These are phyloP conservation scores for Thielaviopsis euricoi DNA, from an alignment of 2,329 filamentous ascomycete genomes.

Conservation along the genomic window DNA sequence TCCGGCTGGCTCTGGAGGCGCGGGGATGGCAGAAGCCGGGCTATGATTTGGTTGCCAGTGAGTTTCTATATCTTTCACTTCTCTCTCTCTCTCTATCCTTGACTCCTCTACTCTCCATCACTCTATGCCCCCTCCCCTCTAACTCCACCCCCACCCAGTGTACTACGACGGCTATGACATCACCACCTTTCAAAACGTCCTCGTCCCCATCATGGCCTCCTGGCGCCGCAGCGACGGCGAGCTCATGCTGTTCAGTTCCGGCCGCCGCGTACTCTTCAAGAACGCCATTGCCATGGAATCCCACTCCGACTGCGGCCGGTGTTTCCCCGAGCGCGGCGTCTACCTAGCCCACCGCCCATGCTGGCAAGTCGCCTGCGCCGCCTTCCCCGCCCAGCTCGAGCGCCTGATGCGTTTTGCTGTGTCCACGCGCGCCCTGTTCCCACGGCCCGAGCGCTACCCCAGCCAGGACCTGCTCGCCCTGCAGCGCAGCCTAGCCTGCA, in stretches of 20 bases:
- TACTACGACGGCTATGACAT: slow-evolving; percentile 10
- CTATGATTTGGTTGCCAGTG: slow-evolving; percentile 7
- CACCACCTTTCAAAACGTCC: slow-evolving; percentile 7
- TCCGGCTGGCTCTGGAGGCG: slow-evolving; percentile 7
- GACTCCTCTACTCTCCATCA: too few relatives aligned
- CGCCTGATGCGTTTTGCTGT: slow-evolving; percentile 9
- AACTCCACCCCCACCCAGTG: background rate
- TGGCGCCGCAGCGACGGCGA: slow-evolving; percentile 10
- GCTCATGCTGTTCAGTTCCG: slow-evolving; percentile 1
- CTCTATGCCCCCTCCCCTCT: background rate
- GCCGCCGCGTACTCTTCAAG: slow-evolving; percentile 10
- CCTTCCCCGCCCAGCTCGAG: slow-evolving; percentile 4
- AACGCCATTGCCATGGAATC: slow-evolving; percentile 10
- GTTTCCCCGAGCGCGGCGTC: slow-evolving; percentile 6
- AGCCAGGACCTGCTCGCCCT: slow-evolving; percentile 9
- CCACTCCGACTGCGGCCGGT: slow-evolving; percentile 9
- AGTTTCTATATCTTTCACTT: background rate
- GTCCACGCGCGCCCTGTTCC: slow-evolving; percentile 9
- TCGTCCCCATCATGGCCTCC: slow-evolving; percentile 1
- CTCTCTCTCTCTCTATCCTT: background rate
- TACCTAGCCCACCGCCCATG: slow-evolving; percentile 10
- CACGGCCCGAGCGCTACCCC: slow-evolving; percentile 4
- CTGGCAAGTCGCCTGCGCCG: slow-evolving; percentile 5
- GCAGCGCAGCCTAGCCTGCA: background rate
- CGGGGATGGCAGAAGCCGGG: background rate